Base-by-base conservation (phyloP, 352 stramenopile species). In the Lagenidium giganteum region DNA sequence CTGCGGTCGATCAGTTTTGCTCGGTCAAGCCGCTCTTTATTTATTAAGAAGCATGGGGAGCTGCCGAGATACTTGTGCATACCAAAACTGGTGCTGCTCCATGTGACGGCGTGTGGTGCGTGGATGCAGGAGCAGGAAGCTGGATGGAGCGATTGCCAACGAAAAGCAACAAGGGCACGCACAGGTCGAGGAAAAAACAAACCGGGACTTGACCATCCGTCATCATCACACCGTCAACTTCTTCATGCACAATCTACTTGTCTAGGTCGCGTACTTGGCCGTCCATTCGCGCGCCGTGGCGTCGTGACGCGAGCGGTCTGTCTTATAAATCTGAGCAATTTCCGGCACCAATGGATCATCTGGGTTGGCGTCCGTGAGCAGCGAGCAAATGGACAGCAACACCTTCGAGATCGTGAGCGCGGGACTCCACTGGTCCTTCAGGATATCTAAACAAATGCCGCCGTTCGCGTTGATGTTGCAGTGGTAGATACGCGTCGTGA, bases 391-490 rank as follows among this genome's bases (percentile, higher is more conserved):
- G 58, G 87, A 98, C 23, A 99, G 84, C 45, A 99, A 85, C 47
- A 99, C 96, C 78, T 99, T 99, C 47, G 81, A 97, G 64, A 99
- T 98, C 31, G 96, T 99, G 40, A 99, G 73, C 42, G 96, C 96
- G 33, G 96, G 96, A 57, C 80, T 97, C 96, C 96, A 99, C 69
- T 99, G 93, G 60, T 99, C 95, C 74, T 99, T 99, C 51, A 99
- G 74, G 62, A 99, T 99, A 62, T 99, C 96, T 68, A 99, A 77
- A 71, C 96, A 99, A 56, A 99, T 99, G 34, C 95, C 95, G 54
- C 96, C 96, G 76, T 98, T 98, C 25, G 89, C 95, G 67, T 99
- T 98, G 65, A 99, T 98, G 89, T 99, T 99, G 71, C 93, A 98
- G 67, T 99, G 96, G 65, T 99, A 99, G 53, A 99, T 99, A 69